These are phyloP conservation scores for Lichina pygmaea DNA, from an alignment of 495 filamentous ascomycete genomes.

Conservation along the genomic window DNA sequence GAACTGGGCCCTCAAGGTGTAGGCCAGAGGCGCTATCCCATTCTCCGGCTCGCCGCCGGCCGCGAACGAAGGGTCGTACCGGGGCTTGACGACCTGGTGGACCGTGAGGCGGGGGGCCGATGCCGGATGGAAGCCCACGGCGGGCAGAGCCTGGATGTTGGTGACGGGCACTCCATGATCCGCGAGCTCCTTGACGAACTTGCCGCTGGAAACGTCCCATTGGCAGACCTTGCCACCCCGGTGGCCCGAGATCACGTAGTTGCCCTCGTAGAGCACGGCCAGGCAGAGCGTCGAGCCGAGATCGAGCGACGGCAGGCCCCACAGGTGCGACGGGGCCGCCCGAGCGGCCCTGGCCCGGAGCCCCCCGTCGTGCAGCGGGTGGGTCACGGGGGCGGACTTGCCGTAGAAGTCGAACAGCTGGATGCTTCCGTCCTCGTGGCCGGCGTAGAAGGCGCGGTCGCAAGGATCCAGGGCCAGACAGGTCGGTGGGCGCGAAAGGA, in stretches of 20 bases:
- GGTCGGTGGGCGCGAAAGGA: constrained; percentile 43
- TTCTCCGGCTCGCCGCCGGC: constrained; percentile 14
- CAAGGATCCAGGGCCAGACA: constrained; percentile 59
- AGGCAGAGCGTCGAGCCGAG: constrained; percentile 34
- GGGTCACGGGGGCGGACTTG: constrained; percentile 14
- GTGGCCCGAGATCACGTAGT: constrained; percentile 55
- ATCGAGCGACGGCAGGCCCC: constrained; percentile 30
- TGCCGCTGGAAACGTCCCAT: constrained; percentile 50
- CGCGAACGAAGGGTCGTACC: constrained; percentile 19
- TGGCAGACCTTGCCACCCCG: constrained; percentile 44
- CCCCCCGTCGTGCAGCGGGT: not conserved
- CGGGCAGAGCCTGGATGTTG: constrained; percentile 42
- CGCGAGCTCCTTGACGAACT: constrained; percentile 29
- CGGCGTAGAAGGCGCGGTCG: constrained; percentile 55
- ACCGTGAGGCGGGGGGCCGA: constrained; percentile 17
- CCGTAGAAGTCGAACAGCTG: constrained; percentile 56
- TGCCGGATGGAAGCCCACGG: constrained; percentile 21
- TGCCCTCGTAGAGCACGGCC: constrained; percentile 57
- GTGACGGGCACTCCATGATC: constrained; percentile 55
- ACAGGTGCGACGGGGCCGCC: constrained; percentile 19
- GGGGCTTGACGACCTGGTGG: constrained; percentile 43
- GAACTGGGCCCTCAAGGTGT: constrained; percentile 42
- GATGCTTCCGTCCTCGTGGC: constrained; percentile 60
- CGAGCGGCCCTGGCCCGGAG: not conserved
- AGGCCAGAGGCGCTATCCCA: constrained; percentile 32